Conservation (phyloP, 345 rosid genomes). For the Heritiera littoralis region DNA sequence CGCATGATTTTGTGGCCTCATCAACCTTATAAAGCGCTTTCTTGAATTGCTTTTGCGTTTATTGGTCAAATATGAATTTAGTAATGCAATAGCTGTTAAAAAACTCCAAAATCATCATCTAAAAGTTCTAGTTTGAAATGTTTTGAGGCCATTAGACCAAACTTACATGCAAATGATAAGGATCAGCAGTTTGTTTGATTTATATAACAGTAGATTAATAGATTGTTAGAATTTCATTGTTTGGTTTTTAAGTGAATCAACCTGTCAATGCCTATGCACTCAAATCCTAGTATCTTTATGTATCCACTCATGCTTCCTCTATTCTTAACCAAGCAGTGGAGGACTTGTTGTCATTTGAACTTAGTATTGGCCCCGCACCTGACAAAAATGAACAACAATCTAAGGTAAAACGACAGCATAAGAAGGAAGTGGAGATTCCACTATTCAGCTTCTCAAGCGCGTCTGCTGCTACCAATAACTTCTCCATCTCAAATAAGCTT, state of each 20-base stretch:
- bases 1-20: neutral
- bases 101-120: neutral
- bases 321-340: constrained; percentile 7
- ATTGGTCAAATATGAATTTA: neutral
- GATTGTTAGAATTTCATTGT: neutral
- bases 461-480: constrained; percentile 7
- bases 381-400: neutral
- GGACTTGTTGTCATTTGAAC: constrained; percentile 16
- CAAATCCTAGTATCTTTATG: neutral
- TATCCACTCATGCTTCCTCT: neutral
- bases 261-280: neutral
- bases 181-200: neutral
- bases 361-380: neutral
- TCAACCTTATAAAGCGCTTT: neutral
- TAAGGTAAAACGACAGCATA: no score
- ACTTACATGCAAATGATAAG: neutral
- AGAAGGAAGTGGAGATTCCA: constrained; percentile 15
- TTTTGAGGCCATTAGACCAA: neutral
- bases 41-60: neutral
- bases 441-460: constrained; percentile 21
- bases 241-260: neutral
- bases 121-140: neutral
- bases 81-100: neutral
- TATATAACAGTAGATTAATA: neutral
- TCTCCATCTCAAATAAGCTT: constrained; percentile 17